Evolutionary conservation across 2,329 filamentous ascomycete genomes (phyloP).

Genomic region (Penicillium brevicompactum): DNA sequence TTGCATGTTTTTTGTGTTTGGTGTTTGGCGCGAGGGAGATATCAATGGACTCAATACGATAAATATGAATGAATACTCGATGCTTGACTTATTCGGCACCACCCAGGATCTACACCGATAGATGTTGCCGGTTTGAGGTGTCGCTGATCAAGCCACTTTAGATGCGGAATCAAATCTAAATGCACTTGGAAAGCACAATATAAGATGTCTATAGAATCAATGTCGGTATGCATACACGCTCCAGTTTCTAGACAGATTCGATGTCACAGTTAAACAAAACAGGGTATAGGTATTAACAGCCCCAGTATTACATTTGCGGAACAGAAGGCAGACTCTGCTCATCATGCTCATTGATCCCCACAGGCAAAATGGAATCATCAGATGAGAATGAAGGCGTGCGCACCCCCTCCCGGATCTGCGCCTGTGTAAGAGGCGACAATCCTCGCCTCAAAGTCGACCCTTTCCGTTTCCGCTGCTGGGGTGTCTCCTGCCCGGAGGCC

Average conservation of each 20-base stretch:
- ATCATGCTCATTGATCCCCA: constrained; percentile 27
- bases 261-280: not conserved
- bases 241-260: not conserved
- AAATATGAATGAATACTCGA: constrained; percentile 11
- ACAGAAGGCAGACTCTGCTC: constrained; percentile 24
- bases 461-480: constrained; percentile 36
- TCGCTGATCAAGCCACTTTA: no score
- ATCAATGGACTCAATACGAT: constrained; percentile 11
- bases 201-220: not conserved
- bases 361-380: constrained; percentile 34
- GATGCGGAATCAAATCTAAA: not conserved
- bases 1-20: constrained; percentile 20
- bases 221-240: constrained; percentile 1
- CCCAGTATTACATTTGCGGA: constrained; percentile 26
- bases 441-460: constrained; percentile 32
- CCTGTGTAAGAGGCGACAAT: constrained; percentile 40
- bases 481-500: constrained; percentile 31
- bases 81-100: not conserved
- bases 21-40: constrained; percentile 22
- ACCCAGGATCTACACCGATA: no score
- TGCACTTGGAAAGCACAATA: not conserved
- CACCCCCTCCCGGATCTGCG: constrained; percentile 40
- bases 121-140: no score
- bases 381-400: constrained; percentile 37
- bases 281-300: constrained; percentile 13